Conservation (phyloP, 768 basidiomycete species). For the Lactarius sp. region DNA sequence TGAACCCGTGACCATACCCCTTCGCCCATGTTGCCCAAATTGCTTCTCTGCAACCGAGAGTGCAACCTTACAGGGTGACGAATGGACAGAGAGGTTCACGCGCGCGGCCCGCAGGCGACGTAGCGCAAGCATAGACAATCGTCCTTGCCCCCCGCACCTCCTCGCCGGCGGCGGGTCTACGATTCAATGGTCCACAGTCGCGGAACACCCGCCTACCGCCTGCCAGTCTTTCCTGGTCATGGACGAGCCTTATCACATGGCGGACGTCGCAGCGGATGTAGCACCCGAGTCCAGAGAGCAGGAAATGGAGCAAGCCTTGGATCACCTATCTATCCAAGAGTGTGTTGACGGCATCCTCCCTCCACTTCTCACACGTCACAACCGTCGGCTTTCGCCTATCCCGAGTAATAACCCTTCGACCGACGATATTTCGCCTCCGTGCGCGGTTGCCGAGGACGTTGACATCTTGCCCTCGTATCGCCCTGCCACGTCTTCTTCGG, state of each 20-base stretch:
- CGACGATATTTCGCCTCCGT: slow-evolving; percentile 7
- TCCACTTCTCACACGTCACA: slow-evolving; percentile 14
- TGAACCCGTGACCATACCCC: slow-evolving; percentile 50
- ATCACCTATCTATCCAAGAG: slow-evolving; percentile 4
- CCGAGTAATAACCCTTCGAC: slow-evolving; percentile 20
- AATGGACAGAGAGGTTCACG: slow-evolving; percentile 61
- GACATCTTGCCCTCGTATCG: neutral
- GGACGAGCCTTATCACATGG: slow-evolving; percentile 6
- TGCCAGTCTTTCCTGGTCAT: slow-evolving; percentile 16
- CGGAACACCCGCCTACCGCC: slow-evolving; percentile 23
- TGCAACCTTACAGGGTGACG: slow-evolving; percentile 47
- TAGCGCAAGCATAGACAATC: slow-evolving; percentile 32
- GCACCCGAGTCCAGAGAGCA: neutral
- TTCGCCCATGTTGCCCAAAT: slow-evolving; percentile 65
- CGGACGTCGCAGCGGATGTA: neutral
- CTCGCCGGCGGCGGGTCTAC: slow-evolving; percentile 16
- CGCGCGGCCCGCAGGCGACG: slow-evolving; percentile 57
- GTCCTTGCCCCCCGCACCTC: slow-evolving; percentile 18
- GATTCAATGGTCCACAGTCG: slow-evolving; percentile 22
- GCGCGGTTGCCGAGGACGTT: neutral
- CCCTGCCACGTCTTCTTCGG: neutral
- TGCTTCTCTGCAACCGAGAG: slow-evolving; percentile 59
- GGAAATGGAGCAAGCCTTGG: neutral
- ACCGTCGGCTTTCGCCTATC: slow-evolving; percentile 19
- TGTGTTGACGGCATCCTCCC: slow-evolving; percentile 8